A percentile compares a stretch with the other conserved stretches of the same genome.
Conservation (phyloP, 371 early-diverging fungal genomes). For the Coemansia sp. region DNA sequence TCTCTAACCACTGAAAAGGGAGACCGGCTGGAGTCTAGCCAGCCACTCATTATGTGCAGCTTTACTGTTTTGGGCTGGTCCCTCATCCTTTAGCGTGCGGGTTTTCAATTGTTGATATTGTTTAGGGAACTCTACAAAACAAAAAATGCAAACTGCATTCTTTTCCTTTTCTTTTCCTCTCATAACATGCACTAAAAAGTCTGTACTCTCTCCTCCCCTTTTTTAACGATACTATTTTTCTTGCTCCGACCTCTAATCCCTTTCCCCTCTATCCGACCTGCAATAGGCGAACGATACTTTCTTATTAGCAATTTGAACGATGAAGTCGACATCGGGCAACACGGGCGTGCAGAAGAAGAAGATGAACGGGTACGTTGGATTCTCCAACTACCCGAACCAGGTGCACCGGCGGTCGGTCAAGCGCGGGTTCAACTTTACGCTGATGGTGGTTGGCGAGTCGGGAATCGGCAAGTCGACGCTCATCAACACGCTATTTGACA, state of each 20-base stretch:
- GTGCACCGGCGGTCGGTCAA: slow-evolving; percentile 97
- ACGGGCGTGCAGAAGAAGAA: slow-evolving; percentile 58
- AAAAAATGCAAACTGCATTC: background rate
- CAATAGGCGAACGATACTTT: background rate
- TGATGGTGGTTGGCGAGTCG: slow-evolving; percentile 98
- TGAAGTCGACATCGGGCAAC: slow-evolving; percentile 49
- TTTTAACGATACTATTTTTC: slow-evolving; percentile 6
- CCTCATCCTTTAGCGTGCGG: slow-evolving; percentile 7
- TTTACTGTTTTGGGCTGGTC: slow-evolving; percentile 6
- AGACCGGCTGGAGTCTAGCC: background rate
- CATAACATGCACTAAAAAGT: background rate
- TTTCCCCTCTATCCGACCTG: background rate
- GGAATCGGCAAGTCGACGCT: slow-evolving; percentile 99
- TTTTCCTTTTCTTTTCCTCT: background rate
- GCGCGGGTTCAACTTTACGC: slow-evolving; percentile 98
- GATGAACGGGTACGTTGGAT: slow-evolving; percentile 94
- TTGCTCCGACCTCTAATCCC: background rate
- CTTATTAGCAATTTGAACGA: background rate
- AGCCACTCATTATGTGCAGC: slow-evolving; percentile 3
- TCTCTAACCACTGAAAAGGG: background rate
- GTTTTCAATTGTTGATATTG: slow-evolving; percentile 10
- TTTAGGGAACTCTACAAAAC: slow-evolving; percentile 5
- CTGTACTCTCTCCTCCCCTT: slow-evolving; percentile 1
- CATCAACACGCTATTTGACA: slow-evolving; percentile 97
- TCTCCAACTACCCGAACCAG: slow-evolving; percentile 98